Evolutionary conservation across 257 asterid species (phyloP).

Genomic region (Thymus quinquecostatus): DNA sequence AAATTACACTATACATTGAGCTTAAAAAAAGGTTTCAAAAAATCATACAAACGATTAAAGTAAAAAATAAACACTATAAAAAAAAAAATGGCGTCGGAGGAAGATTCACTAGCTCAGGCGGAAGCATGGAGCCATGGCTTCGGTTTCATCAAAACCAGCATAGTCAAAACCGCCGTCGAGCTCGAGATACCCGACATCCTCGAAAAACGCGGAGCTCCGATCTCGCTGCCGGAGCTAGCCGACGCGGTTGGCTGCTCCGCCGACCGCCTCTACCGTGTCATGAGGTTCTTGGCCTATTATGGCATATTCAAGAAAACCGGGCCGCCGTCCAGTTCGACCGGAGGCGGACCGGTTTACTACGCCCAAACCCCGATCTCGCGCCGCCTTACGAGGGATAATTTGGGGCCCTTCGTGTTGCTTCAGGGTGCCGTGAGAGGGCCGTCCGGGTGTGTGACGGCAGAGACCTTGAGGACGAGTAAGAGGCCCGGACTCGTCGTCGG

Average conservation of each 20-base stretch:
- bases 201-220: constrained; percentile 34
- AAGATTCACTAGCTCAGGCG: background rate
- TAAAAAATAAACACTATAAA: background rate
- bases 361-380: constrained; percentile 25
- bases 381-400: background rate
- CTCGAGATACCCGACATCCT: constrained; percentile 42
- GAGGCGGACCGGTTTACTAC: background rate
- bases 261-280: constrained; percentile 45
- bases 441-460: background rate
- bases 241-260: constrained; percentile 39
- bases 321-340: too few relatives aligned
- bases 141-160: constrained; percentile 23
- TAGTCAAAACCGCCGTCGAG: constrained; percentile 2
- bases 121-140: constrained; percentile 21
- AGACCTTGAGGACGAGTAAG: background rate
- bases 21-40: background rate
- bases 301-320: constrained; percentile 38
- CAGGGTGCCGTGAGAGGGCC: constrained; percentile 24
- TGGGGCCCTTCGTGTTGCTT: constrained; percentile 33
- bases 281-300: constrained; percentile 53
- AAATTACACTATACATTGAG: background rate
- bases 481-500: constrained; percentile 6
- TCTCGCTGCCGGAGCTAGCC: constrained; percentile 38
- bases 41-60: background rate
- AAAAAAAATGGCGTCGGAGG: background rate